Evolutionary conservation across 2,329 filamentous ascomycete species (phyloP).

Genomic region (Orbilia ellipsospora): DNA sequence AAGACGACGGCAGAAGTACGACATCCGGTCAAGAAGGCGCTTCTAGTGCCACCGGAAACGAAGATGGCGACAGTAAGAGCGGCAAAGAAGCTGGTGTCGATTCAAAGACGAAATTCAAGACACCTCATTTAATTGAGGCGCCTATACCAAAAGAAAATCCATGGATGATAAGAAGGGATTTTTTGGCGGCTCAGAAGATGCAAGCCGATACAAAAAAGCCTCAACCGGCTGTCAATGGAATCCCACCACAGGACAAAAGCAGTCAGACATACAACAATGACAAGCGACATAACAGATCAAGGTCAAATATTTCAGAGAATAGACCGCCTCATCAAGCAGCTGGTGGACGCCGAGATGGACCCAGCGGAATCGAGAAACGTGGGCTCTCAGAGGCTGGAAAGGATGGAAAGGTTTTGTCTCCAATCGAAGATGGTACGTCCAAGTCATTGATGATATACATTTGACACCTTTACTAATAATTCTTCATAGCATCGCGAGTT

Average conservation of each 20-base stretch:
- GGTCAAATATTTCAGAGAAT: conserved; percentile 41
- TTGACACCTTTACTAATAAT: conserved; percentile 1
- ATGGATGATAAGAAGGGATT: conserved; percentile 48
- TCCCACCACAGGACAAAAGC: conserved; percentile 32
- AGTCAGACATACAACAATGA: conserved; percentile 47
- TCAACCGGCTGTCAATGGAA: conserved; percentile 40
- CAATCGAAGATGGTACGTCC: conserved; percentile 40
- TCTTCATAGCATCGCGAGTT: conserved; percentile 20
- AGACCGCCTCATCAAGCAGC: conserved; percentile 29
- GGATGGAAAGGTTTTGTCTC: conserved; percentile 36
- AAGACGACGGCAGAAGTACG: conserved; percentile 45
- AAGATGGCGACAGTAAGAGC: conserved; percentile 46
- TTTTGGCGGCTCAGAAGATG: conserved; percentile 27
- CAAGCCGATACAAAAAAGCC: conserved; percentile 40
- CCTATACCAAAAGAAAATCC: conserved; percentile 52
- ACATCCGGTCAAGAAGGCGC: conserved; percentile 47
- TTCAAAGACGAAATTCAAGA: conserved; percentile 52
- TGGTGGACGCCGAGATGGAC: conserved; percentile 42
- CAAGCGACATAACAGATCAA: conserved; percentile 46
- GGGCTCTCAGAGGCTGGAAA: conserved; percentile 27
- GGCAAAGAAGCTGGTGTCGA: conserved; percentile 41
- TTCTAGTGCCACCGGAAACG: conserved; percentile 37
- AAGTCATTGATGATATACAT: too few species aligned
- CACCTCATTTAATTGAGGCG: conserved; percentile 45
- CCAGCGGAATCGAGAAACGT: conserved; percentile 37